Percentiles rank a stretch among this genome's conserved stretches.
phyloP scores from a whole-genome alignment of 345 rosid species.

The Abelmoschus esculentus region DNA sequence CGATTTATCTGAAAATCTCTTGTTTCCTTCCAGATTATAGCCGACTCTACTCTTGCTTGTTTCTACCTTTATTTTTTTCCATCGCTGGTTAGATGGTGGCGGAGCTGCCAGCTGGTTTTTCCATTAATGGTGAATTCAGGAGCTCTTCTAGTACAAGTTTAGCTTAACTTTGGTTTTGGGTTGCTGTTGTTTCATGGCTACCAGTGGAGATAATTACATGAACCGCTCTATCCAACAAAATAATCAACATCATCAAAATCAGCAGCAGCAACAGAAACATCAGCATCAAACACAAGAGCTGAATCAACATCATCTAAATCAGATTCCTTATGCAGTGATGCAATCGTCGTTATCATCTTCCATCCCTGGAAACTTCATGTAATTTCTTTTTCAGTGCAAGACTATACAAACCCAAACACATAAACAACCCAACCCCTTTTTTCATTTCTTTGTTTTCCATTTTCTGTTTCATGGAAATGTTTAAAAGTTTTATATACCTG shows the following conservation, averaged over 20 bases:
- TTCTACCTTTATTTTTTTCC: neutral
- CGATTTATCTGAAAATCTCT: constrained; percentile 36
- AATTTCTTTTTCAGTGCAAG: constrained; percentile 13
- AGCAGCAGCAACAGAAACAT: constrained; percentile 10
- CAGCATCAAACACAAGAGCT: constrained; percentile 21
- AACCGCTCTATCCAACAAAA: constrained; percentile 23
- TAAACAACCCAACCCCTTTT: neutral
- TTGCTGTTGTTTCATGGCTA: constrained; percentile 33
- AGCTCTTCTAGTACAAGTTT: constrained; percentile 12
- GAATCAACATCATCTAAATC: constrained; percentile 30
- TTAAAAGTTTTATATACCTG: neutral
- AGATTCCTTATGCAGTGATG: constrained; percentile 48
- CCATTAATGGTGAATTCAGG: constrained; percentile 33
- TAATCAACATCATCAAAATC: constrained; percentile 15
- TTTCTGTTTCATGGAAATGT: neutral
- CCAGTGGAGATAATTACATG: constrained; percentile 27
- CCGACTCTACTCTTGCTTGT: constrained; percentile 23
- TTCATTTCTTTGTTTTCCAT: neutral
- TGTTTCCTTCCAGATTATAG: constrained; percentile 14
- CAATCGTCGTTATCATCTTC: constrained; percentile 41
- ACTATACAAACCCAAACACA: neutral
- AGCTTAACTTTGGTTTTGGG: neutral
- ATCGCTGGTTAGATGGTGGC: neutral
- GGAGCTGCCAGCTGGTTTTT: constrained; percentile 23
- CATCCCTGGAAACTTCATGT: constrained; percentile 60